phyloP scores from a whole-genome alignment of 495 filamentous ascomycete genomes.

The Cairneyella variabilis region DNA sequence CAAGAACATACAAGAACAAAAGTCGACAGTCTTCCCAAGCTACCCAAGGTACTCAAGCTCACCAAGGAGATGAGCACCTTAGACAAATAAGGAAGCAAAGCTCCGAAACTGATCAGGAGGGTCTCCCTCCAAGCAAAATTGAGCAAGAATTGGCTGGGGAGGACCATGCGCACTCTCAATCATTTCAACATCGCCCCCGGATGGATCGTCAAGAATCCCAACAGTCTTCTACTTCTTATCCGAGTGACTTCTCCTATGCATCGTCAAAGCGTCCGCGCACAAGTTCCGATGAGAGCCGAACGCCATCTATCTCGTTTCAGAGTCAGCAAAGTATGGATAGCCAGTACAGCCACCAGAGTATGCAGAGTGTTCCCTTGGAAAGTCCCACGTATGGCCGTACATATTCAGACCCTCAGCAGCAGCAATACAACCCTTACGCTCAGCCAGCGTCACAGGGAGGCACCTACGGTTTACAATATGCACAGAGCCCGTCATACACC shows the following conservation, averaged over 20 bases:
- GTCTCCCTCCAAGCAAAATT: too few relatives aligned
- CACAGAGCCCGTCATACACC: background rate
- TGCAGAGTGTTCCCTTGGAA: too few relatives aligned
- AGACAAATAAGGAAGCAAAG: too few relatives aligned
- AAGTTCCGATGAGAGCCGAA: conserved; percentile 12
- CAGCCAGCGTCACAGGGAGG: background rate
- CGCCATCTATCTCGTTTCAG: conserved; percentile 3
- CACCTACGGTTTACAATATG: background rate
- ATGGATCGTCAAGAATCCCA: conserved; percentile 8
- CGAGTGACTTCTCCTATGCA: conserved; percentile 3
- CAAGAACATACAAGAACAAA: conserved; percentile 16
- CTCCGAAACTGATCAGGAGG: too few relatives aligned
- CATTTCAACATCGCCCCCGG: conserved; percentile 4
- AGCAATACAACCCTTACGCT: background rate
- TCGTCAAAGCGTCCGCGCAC: conserved; percentile 15
- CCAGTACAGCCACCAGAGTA: background rate
- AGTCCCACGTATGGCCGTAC: background rate
- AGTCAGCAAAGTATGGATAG: background rate
- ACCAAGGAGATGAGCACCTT: too few relatives aligned
- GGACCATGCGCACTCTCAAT: background rate
- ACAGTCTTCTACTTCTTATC: conserved; percentile 4
- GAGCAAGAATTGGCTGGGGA: too few relatives aligned
- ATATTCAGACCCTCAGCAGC: conserved; percentile 10
- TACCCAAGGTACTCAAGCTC: too few relatives aligned
- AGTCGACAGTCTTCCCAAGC: conserved; percentile 7